phyloP scores from a whole-genome alignment of 2,329 filamentous ascomycete genomes.

The Phialophora verrucosa region DNA sequence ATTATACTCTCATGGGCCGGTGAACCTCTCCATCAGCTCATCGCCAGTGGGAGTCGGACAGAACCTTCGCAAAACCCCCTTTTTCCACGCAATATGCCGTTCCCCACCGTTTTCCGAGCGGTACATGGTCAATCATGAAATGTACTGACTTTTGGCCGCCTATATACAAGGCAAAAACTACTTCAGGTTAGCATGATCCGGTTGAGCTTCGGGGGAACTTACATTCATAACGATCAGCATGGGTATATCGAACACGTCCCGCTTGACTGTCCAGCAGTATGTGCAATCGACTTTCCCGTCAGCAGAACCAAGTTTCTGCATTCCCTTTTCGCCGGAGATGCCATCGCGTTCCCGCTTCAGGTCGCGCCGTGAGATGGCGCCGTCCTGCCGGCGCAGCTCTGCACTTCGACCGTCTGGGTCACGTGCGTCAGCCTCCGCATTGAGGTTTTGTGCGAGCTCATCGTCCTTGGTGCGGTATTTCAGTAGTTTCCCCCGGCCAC shows the following conservation, averaged over 20 bases:
- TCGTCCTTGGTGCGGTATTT: constrained; percentile 82
- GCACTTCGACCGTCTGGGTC: constrained; percentile 53
- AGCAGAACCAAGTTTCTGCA: constrained; percentile 76
- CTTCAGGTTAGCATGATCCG: constrained; percentile 9
- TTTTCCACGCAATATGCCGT: not conserved
- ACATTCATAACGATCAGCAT: constrained; percentile 21
- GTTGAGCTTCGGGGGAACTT: not conserved
- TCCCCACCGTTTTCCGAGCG: not conserved
- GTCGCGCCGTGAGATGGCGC: constrained; percentile 16
- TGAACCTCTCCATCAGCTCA: not conserved
- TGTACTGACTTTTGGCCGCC: constrained; percentile 24
- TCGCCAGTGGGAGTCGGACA: not conserved
- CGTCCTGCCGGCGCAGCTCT: constrained; percentile 36
- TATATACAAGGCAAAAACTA: constrained; percentile 44
- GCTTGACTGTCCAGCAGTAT: constrained; percentile 96
- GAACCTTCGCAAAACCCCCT: not conserved
- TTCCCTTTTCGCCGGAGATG: constrained; percentile 65
- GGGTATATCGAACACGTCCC: constrained; percentile 86
- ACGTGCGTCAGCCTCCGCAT: constrained; percentile 45
- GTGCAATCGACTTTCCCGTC: constrained; percentile 94
- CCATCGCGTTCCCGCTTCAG: constrained; percentile 48
- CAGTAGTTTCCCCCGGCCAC: constrained; percentile 80
- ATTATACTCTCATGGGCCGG: not conserved
- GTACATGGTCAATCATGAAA: constrained; percentile 9
- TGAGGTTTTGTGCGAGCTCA: constrained; percentile 37